phyloP scores from a whole-genome alignment of 1,284 basidiomycete species.

The Uromyces viciae-fabae region DNA sequence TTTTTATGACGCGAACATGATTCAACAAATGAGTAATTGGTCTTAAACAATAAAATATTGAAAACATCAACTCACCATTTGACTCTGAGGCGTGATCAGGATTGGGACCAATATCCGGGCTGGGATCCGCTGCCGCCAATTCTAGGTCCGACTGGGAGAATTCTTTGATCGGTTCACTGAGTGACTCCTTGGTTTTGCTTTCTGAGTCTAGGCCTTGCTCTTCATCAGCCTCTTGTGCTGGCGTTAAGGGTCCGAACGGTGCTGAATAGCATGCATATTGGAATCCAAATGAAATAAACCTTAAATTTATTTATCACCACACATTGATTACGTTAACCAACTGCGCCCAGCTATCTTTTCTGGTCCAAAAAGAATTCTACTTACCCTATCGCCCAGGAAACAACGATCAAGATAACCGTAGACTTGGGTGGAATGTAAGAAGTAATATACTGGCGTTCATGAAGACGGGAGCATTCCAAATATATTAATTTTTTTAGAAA shows the following conservation, averaged over 20 bases:
- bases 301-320: no score
- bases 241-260: slow-evolving; percentile 21
- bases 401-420: background rate
- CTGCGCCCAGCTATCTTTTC: no score
- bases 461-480: background rate
- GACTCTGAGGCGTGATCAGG: background rate
- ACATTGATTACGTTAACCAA: no score
- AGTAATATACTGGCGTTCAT: background rate
- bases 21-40: no score
- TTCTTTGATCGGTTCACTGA: no score
- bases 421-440: slow-evolving; percentile 12
- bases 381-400: slow-evolving; percentile 15
- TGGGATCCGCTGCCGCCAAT: background rate
- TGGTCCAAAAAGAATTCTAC: background rate
- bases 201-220: slow-evolving; percentile 20
- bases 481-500: background rate
- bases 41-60: slow-evolving; percentile 5
- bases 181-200: background rate
- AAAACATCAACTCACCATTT: background rate
- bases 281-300: slow-evolving; percentile 17
- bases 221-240: background rate
- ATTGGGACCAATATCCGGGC: background rate
- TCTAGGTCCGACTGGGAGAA: slow-evolving; percentile 6
- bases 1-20: no score
- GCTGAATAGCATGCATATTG: background rate